A percentile compares a stretch with the other conserved stretches of the same genome.
Evolutionary conservation across 306 rosid species (phyloP).

Genomic region (Trifolium repens): DNA sequence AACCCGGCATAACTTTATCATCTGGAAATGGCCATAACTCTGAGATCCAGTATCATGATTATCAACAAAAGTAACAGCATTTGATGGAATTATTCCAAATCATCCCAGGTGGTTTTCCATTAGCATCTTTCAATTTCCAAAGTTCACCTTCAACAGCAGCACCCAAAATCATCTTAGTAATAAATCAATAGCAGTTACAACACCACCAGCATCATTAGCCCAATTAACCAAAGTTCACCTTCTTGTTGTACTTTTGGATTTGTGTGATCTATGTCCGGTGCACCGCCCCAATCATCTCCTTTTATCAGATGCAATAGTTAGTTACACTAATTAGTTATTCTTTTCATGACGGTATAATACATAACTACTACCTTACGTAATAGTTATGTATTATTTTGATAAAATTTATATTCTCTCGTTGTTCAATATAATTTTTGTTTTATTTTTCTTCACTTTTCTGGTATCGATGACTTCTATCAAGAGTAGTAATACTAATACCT

Average conservation of each 20-base stretch:
- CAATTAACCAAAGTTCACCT: constrained; percentile 36
- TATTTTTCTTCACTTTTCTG: too few species aligned
- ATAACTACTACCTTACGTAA: too few species aligned
- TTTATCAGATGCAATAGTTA: constrained; percentile 5
- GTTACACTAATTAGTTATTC: not conserved
- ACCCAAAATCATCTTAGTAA: constrained; percentile 53
- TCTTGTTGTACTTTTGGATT: constrained; percentile 60
- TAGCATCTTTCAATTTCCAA: constrained; percentile 54
- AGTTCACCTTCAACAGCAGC: constrained; percentile 62
- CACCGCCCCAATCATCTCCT: constrained; percentile 46
- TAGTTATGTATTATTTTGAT: too few species aligned
- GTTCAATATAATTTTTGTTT: too few species aligned
- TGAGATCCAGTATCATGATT: constrained; percentile 76
- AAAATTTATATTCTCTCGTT: too few species aligned
- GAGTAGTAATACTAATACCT: not conserved
- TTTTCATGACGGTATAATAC: not conserved
- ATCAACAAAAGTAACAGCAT: constrained; percentile 69
- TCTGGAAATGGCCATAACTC: constrained; percentile 55
- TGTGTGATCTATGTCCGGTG: constrained; percentile 70
- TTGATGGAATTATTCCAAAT: constrained; percentile 70
- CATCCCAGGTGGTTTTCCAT: constrained; percentile 66
- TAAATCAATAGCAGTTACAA: constrained; percentile 50
- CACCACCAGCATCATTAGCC: constrained; percentile 52
- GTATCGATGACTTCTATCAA: not conserved
- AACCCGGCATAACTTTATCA: constrained; percentile 61